Evolutionary conservation across 208 protist genomes (phyloP).

Genomic region (Leishmania gerbilli): DNA sequence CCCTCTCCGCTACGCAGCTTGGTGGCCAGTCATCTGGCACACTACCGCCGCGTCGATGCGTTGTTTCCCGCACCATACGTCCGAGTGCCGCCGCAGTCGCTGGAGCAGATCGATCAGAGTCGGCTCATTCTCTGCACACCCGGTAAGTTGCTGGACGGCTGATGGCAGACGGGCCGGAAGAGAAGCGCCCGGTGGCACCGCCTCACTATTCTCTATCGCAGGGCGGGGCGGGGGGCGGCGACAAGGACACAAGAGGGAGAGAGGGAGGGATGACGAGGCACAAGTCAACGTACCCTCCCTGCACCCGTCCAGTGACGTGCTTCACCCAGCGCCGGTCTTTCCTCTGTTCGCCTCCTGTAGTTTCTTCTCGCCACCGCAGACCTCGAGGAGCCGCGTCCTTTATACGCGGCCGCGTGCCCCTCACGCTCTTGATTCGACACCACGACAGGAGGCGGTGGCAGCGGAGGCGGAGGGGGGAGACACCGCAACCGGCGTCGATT

Average conservation of each 20-base stretch:
- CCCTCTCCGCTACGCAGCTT: not conserved
- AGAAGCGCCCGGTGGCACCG: not conserved
- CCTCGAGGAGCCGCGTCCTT: too few relatives aligned
- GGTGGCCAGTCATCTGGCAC: constrained; percentile 10
- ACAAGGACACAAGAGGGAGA: not conserved
- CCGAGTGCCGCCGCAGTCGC: constrained; percentile 14
- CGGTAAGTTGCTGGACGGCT: not conserved
- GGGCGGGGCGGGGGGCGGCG: not conserved
- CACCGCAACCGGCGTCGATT: too few relatives aligned
- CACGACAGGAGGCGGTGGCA: too few relatives aligned
- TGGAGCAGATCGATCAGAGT: constrained; percentile 37
- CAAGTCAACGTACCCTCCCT: not conserved
- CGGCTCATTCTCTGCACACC: constrained; percentile 32
- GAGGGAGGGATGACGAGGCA: not conserved
- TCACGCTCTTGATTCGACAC: too few relatives aligned
- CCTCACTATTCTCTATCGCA: not conserved
- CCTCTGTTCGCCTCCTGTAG: too few relatives aligned
- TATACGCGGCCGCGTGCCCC: too few relatives aligned
- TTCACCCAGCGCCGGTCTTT: too few relatives aligned
- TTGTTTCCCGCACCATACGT: constrained; percentile 14
- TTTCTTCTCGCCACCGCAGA: too few relatives aligned
- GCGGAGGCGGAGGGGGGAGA: not conserved
- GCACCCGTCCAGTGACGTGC: too few relatives aligned
- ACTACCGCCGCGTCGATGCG: constrained; percentile 9
- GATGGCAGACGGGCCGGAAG: not conserved